Conservation (phyloP, 2,329 filamentous ascomycete genomes). For the Seiridium unicorne region DNA sequence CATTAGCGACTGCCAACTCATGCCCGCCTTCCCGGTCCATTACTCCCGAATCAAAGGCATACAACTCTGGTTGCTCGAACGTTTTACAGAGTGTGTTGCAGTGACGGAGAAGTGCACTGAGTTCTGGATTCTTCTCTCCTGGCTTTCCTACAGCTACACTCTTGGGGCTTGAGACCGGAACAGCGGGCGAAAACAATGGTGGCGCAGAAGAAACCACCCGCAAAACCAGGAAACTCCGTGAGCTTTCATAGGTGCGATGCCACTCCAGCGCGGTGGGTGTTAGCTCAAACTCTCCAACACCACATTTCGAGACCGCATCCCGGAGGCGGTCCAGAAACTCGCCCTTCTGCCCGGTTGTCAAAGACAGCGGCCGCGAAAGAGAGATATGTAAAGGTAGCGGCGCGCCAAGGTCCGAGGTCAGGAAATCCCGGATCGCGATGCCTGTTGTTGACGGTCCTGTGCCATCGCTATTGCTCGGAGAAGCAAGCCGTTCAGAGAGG, state of each 20-base stretch:
- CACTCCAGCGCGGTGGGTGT: constrained; percentile 39
- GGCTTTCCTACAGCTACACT: not conserved
- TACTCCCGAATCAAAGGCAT: constrained; percentile 36
- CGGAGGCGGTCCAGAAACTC: constrained; percentile 60
- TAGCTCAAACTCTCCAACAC: constrained; percentile 40
- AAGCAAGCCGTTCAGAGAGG: constrained; percentile 23
- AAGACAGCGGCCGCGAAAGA: constrained; percentile 76
- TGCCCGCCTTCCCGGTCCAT: not conserved
- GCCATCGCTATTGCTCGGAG: constrained; percentile 15
- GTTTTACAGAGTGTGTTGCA: constrained; percentile 63
- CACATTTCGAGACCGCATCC: constrained; percentile 28
- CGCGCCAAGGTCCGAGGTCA: constrained; percentile 75
- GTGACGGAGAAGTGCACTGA: constrained; percentile 61
- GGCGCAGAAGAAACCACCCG: constrained; percentile 43
- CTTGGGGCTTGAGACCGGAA: constrained; percentile 19
- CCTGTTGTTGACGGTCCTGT: constrained; percentile 19
- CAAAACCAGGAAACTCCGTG: constrained; percentile 84
- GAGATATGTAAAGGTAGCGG: constrained; percentile 86
- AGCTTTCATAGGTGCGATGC: constrained; percentile 53
- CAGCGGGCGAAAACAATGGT: constrained; percentile 16
- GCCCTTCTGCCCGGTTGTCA: constrained; percentile 71
- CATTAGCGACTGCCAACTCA: constrained; percentile 15
- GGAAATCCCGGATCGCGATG: constrained; percentile 57
- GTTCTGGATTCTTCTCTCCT: constrained; percentile 40
- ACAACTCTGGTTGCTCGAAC: constrained; percentile 71